Base-by-base conservation (phyloP, 2,329 filamentous ascomycete genomes). In the Calonectria multiphialidica region DNA sequence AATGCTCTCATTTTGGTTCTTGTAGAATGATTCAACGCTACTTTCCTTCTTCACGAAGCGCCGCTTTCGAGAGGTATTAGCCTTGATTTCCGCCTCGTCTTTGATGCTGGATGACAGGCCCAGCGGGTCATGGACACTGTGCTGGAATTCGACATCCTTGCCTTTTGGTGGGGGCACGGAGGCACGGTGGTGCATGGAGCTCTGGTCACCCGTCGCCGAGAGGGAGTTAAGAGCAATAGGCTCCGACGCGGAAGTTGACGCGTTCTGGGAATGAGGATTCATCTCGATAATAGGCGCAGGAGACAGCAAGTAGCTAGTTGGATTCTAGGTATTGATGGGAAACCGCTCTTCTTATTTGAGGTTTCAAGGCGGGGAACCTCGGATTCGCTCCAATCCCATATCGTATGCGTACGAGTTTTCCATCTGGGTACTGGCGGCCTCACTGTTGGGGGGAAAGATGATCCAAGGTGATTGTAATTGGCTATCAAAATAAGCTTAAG, bases 61-160 rank as follows among this genome's bases (percentile, higher is more conserved):
- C 4, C 57, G 57, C 23, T 62, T 62, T 33, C 57, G 57, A 16
- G 37, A 45, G 16, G 57, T 62, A 18, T 62, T 62, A 5, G 57
- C 57, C 40, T 30, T 33, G 23, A 62, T 45, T 21, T 62, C 37
- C 2, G 37, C 10, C 5, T 62, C 57, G n/a, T 62, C 57, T 28
- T 45, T 62, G 15, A 44, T 23, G 25, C 37, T 21, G 16, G 44
- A 35, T 18, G 62, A 65, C 28, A 64, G 21, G 28, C 44, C 62
- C 4, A 50, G 30, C 12, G 62, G 44, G 37, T 65, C 62, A 10
- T 35, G 42, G n/a, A 64, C 61, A 13, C n/a, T 25, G 44, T 64
- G 61, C n/a, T 64, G 61, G 61, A 64, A 64, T 40, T 64, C 40
- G 15, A 49, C 44, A 35, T 64, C 61, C 61, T 64, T 64, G 61